phyloP scores from a whole-genome alignment of 2,329 filamentous ascomycete species.

The Blastomyces percursus region DNA sequence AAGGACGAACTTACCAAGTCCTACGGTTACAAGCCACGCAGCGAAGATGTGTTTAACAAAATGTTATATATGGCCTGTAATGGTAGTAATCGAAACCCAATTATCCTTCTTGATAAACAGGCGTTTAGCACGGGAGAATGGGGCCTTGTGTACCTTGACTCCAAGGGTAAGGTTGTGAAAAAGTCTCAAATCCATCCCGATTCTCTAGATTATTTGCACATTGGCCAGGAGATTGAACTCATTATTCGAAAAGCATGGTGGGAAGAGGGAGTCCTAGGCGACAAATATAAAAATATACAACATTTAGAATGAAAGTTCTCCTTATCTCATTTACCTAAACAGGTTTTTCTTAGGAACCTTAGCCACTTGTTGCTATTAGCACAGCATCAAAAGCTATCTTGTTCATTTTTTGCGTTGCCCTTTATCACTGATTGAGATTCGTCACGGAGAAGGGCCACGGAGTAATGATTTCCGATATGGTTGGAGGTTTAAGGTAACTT shows the following conservation, averaged over 20 bases:
- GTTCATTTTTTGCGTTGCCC: neutral
- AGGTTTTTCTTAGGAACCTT: neutral
- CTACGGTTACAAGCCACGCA: neutral
- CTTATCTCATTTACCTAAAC: neutral
- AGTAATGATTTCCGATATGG: neutral
- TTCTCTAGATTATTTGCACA: neutral
- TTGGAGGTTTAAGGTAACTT: neutral
- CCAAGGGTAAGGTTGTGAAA: neutral
- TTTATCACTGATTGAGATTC: neutral
- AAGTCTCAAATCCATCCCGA: neutral
- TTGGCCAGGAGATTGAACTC: neutral
- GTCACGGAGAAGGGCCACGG: too few relatives aligned
- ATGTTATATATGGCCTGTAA: neutral
- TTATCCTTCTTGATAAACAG: neutral
- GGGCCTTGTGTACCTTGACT: neutral
- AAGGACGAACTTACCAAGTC: neutral
- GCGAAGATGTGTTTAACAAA: conserved; percentile 1
- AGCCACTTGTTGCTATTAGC: neutral
- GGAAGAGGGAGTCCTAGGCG: neutral
- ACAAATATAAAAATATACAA: neutral
- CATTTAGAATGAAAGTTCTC: neutral
- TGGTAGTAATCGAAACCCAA: neutral
- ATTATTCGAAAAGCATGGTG: neutral
- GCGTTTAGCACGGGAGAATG: neutral
- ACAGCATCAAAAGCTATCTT: neutral